These are phyloP conservation scores for sunflower (Helianthus annuus) DNA, from an alignment of 129 eudicot genomes.

Conservation along the genomic window DNA sequence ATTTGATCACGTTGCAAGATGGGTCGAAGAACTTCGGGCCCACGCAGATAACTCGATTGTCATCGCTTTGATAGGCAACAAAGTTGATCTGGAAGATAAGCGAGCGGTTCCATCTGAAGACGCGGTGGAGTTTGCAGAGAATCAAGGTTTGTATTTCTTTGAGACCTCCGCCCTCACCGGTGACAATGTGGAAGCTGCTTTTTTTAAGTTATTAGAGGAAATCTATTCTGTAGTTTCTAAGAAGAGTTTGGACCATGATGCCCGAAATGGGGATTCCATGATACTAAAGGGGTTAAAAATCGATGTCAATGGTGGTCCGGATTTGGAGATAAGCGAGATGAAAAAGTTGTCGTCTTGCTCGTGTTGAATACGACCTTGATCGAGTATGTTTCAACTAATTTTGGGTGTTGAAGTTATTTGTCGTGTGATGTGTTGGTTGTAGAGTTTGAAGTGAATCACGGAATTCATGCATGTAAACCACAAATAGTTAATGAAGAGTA, in stretches of 20 bases:
- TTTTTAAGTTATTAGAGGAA: conserved; percentile 59
- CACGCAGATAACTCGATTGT: conserved; percentile 71
- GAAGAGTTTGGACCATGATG: conserved; percentile 62
- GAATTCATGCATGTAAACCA: background rate
- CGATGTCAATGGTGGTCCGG: conserved; percentile 46
- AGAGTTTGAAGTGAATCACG: background rate
- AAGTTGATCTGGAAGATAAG: conserved; percentile 66
- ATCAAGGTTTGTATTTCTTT: conserved; percentile 66
- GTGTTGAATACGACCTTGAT: conserved; percentile 41
- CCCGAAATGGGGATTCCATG: conserved; percentile 28
- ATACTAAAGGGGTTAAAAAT: conserved; percentile 57
- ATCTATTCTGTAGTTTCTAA: conserved; percentile 57
- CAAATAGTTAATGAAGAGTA: background rate
- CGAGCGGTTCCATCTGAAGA: conserved; percentile 68
- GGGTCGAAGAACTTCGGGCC: conserved; percentile 85
- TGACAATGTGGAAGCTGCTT: conserved; percentile 81
- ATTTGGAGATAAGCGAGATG: conserved; percentile 76
- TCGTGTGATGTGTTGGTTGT: conserved; percentile 22
- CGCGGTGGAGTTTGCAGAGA: conserved; percentile 72
- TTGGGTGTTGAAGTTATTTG: background rate
- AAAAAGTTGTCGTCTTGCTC: conserved; percentile 70
- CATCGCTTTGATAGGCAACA: conserved; percentile 72
- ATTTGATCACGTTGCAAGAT: conserved; percentile 72
- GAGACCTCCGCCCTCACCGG: conserved; percentile 83
- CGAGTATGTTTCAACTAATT: conserved; percentile 1